Evolutionary conservation across 2,329 filamentous ascomycete genomes (phyloP).

Genomic region (Alternaria brassicicola): DNA sequence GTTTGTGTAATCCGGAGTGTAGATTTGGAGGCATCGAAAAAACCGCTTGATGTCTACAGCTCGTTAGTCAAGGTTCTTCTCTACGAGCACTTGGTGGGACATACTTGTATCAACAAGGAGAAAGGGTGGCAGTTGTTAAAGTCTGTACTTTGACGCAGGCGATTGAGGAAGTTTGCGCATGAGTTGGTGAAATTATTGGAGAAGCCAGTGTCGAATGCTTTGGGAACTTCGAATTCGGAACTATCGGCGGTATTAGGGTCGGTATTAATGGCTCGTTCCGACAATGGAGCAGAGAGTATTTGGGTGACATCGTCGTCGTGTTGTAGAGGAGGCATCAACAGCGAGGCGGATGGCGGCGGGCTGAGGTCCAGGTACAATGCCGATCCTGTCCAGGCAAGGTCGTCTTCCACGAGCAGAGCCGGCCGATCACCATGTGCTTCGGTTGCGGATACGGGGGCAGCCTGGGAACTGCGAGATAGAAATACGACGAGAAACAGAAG

Average conservation of each 20-base stretch:
- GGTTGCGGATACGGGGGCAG: constrained; percentile 33
- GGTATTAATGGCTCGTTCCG: constrained; percentile 34
- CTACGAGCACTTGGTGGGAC: constrained; percentile 26
- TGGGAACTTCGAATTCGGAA: constrained; percentile 44
- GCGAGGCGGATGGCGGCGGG: constrained; percentile 34
- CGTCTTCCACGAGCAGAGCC: constrained; percentile 30
- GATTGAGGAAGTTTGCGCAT: constrained; percentile 72
- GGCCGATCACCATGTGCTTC: constrained; percentile 43
- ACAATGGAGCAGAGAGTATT: constrained; percentile 29
- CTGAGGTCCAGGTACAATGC: constrained; percentile 40
- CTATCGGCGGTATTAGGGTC: constrained; percentile 25
- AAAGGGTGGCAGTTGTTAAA: constrained; percentile 81
- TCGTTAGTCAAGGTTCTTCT: constrained; percentile 7
- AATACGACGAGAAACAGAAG: constrained; percentile 37
- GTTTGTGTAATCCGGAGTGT: constrained; percentile 74
- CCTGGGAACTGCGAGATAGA: constrained; percentile 33
- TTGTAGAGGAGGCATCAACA: constrained; percentile 44
- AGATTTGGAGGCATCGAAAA: constrained; percentile 79
- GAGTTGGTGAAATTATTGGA: constrained; percentile 60
- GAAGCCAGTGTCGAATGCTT: constrained; percentile 56
- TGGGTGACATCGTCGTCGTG: constrained; percentile 32
- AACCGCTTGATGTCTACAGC: constrained; percentile 75
- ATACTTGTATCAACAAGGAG: constrained; percentile 80
- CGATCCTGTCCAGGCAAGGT: constrained; percentile 40
- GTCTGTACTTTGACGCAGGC: constrained; percentile 67